phyloP scores from a whole-genome alignment of 1,284 basidiomycete species.

The Apiotrichum akiyoshidainum region DNA sequence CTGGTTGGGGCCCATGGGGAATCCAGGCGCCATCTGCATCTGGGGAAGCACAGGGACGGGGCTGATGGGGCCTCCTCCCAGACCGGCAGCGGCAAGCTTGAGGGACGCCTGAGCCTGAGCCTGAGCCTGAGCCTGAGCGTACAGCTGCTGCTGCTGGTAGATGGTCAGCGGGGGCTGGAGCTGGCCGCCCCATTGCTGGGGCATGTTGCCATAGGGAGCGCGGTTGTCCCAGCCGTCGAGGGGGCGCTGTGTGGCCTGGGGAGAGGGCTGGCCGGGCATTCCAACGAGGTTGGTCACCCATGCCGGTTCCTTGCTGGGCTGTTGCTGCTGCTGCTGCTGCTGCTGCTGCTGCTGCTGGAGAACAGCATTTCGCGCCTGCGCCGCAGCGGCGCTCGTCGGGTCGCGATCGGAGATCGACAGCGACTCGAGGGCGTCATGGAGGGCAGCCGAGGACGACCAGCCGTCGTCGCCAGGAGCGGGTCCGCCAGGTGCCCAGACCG shows the following conservation, averaged over 20 bases:
- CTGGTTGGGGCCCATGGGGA: conserved; percentile 11
- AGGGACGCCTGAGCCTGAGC: conserved; percentile 19
- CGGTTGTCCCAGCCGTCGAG: conserved; percentile 20
- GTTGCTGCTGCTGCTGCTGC: background rate
- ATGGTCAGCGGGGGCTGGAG: conserved; percentile 19
- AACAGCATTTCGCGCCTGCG: background rate
- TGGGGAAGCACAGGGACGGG: conserved; percentile 7
- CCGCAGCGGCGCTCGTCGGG: conserved; percentile 6
- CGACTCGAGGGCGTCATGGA: conserved; percentile 46
- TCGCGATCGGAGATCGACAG: conserved; percentile 17
- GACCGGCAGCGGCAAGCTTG: conserved; percentile 18
- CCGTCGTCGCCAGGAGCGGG: conserved; percentile 30
- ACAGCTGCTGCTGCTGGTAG: conserved; percentile 27
- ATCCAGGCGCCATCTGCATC: conserved; percentile 4
- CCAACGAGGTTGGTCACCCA: conserved; percentile 49
- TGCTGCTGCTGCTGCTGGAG: background rate
- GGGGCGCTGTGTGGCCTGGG: conserved; percentile 18
- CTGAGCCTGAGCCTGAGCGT: conserved; percentile 16
- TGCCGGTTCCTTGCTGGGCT: conserved; percentile 35
- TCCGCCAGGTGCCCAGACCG: conserved; percentile 37
- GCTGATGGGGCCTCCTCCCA: conserved; percentile 6
- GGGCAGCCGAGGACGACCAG: conserved; percentile 31
- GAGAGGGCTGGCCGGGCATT: conserved; percentile 31
- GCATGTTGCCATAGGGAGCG: conserved; percentile 3
- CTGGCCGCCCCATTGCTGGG: conserved; percentile 10